Percentiles rank a stretch among this genome's conserved stretches.
phyloP scores from a whole-genome alignment of 148 eudicot species.

The Limonium bicolor region DNA sequence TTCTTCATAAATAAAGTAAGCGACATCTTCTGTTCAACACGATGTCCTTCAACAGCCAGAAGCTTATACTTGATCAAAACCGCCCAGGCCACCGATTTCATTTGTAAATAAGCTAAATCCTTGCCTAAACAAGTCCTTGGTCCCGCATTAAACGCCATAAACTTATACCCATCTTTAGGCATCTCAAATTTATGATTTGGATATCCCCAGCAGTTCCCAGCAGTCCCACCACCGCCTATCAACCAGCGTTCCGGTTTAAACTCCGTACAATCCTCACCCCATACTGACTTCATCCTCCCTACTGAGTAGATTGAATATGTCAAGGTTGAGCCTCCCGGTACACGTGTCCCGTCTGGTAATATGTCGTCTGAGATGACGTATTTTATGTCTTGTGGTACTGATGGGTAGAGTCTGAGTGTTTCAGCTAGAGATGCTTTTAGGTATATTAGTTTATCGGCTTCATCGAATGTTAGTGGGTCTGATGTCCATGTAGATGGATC shows the following conservation, averaged over 20 bases:
- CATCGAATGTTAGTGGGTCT: slow-evolving; percentile 65
- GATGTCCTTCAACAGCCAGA: slow-evolving; percentile 52
- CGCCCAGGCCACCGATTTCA: slow-evolving; percentile 83
- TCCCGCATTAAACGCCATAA: slow-evolving; percentile 83
- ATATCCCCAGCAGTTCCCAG: not conserved
- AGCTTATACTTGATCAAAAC: slow-evolving; percentile 63
- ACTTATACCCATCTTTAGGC: slow-evolving; percentile 60
- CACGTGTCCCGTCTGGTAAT: slow-evolving; percentile 55
- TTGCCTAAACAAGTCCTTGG: slow-evolving; percentile 92
- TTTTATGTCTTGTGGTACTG: slow-evolving; percentile 76
- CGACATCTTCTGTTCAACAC: slow-evolving; percentile 78
- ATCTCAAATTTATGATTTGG: slow-evolving; percentile 47
- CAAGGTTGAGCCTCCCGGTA: slow-evolving; percentile 77
- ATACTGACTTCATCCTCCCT: slow-evolving; percentile 66
- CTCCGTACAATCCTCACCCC: slow-evolving; percentile 89
- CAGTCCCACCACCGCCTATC: slow-evolving; percentile 8
- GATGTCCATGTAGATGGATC: slow-evolving; percentile 28
- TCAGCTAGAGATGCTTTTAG: slow-evolving; percentile 79
- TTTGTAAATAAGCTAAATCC: slow-evolving; percentile 78
- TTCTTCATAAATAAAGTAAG: slow-evolving; percentile 76
- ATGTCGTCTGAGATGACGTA: slow-evolving; percentile 66
- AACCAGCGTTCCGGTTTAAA: slow-evolving; percentile 88
- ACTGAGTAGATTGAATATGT: slow-evolving; percentile 79
- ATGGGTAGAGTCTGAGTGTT: slow-evolving; percentile 69
- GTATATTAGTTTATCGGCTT: slow-evolving; percentile 60